Evolutionary conservation across 192 early-diverging fungal species (phyloP).

Genomic region (Rhizophagus sp.): DNA sequence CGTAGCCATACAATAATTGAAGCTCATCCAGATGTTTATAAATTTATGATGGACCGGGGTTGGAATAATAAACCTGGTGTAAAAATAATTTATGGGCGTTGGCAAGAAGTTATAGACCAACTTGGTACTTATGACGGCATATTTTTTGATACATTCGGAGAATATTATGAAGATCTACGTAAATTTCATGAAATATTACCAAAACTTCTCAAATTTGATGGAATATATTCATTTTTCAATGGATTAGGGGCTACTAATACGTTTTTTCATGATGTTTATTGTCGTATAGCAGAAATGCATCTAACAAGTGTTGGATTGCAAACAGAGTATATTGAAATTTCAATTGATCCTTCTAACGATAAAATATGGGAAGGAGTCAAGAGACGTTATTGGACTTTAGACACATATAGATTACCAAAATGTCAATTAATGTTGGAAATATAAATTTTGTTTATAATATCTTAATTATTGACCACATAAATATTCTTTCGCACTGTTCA

Average conservation of each 20-base stretch:
- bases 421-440: slow-evolving; percentile 49
- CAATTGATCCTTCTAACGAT: slow-evolving; percentile 73
- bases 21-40: slow-evolving; percentile 96
- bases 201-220: slow-evolving; percentile 70
- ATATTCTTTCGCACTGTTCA: slow-evolving; percentile 15
- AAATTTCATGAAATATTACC: slow-evolving; percentile 72
- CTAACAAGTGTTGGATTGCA: slow-evolving; percentile 75
- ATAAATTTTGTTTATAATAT: neutral
- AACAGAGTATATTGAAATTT: slow-evolving; percentile 73
- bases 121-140: slow-evolving; percentile 86
- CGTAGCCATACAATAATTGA: slow-evolving; percentile 88
- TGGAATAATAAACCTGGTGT: slow-evolving; percentile 88
- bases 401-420: slow-evolving; percentile 73
- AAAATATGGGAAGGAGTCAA: slow-evolving; percentile 90
- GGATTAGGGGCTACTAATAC: slow-evolving; percentile 90
- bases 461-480: neutral
- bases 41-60: slow-evolving; percentile 76
- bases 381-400: slow-evolving; percentile 72
- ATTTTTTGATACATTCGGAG: slow-evolving; percentile 94
- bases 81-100: slow-evolving; percentile 84
- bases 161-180: slow-evolving; percentile 87
- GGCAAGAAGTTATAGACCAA: slow-evolving; percentile 84
- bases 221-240: slow-evolving; percentile 94
- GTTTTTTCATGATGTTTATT: slow-evolving; percentile 97
- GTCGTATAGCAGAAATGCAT: slow-evolving; percentile 82